A percentile compares a stretch with the other conserved stretches of the same genome.
phyloP scores from a whole-genome alignment of 495 filamentous ascomycete genomes.

The Thozetella sp. region DNA sequence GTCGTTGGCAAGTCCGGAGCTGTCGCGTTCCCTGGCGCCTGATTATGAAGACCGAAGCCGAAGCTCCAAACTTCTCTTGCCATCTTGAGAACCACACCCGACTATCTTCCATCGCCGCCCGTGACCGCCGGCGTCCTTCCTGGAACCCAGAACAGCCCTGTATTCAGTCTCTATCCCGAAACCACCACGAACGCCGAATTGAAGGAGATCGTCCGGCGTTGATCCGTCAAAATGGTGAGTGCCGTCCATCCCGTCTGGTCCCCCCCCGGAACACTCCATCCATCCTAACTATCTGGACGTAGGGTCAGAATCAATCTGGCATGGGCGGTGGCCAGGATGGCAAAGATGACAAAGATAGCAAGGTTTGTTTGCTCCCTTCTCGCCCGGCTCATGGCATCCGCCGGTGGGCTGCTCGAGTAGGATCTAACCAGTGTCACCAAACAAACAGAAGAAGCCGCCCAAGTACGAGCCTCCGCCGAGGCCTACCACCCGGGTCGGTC shows the following conservation, averaged over 20 bases:
- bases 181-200: not conserved
- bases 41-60: constrained; percentile 8
- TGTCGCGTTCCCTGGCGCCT: constrained; percentile 26
- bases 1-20: not conserved
- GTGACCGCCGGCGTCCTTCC: too few relatives aligned
- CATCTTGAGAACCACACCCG: not conserved
- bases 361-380: constrained; percentile 60
- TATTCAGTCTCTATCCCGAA: too few relatives aligned
- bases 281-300: constrained; percentile 19
- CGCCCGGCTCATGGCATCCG: constrained; percentile 5
- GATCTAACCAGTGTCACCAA: not conserved
- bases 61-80: constrained; percentile 1
- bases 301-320: constrained; percentile 90
- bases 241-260: not conserved
- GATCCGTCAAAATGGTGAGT: constrained; percentile 25
- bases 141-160: too few relatives aligned
- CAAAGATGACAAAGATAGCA: constrained; percentile 90
- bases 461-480: constrained; percentile 98
- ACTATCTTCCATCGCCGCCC: too few relatives aligned
- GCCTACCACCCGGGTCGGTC: constrained; percentile 95
- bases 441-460: constrained; percentile 91
- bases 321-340: constrained; percentile 79
- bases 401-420: not conserved
- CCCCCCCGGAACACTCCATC: not conserved
- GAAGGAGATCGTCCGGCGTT: not conserved